phyloP scores from a whole-genome alignment of 2,329 filamentous ascomycete genomes.

The Chaetomiaceae sp. region DNA sequence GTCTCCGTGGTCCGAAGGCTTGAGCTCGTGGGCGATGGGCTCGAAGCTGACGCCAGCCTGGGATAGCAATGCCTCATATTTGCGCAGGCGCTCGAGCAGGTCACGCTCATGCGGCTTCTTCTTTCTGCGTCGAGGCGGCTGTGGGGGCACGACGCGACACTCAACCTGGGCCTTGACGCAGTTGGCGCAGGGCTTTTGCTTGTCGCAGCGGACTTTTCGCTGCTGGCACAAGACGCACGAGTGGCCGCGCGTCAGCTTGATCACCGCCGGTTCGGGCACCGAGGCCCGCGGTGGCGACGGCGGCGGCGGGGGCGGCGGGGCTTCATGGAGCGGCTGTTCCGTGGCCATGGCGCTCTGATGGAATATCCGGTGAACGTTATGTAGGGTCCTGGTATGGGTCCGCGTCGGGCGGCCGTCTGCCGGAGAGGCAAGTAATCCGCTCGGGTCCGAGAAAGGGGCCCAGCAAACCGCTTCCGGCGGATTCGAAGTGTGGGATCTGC shows the following conservation, averaged over 20 bases:
- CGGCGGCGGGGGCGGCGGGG: slow-evolving; percentile 25
- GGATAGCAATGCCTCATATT: slow-evolving; percentile 62
- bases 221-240: slow-evolving; percentile 72
- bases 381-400: slow-evolving; percentile 10
- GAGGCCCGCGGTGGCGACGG: slow-evolving; percentile 30
- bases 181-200: slow-evolving; percentile 65
- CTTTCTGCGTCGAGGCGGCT: slow-evolving; percentile 55
- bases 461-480: not conserved
- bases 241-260: slow-evolving; percentile 56
- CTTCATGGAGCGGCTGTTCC: slow-evolving; percentile 21
- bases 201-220: slow-evolving; percentile 71
- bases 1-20: slow-evolving; percentile 40
- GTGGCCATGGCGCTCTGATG: slow-evolving; percentile 17
- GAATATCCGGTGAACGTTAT: not conserved
- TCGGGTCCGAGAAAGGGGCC: slow-evolving; percentile 25
- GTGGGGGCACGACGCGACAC: slow-evolving; percentile 55
- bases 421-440: slow-evolving; percentile 20
- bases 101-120: slow-evolving; percentile 66
- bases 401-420: slow-evolving; percentile 9
- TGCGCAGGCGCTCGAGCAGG: slow-evolving; percentile 62
- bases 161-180: slow-evolving; percentile 60
- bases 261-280: slow-evolving; percentile 38
- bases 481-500: not conserved
- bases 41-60: slow-evolving; percentile 67
- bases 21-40: slow-evolving; percentile 53